Conservation (phyloP, 768 basidiomycete genomes). For the Kwoniella dendrophila region DNA sequence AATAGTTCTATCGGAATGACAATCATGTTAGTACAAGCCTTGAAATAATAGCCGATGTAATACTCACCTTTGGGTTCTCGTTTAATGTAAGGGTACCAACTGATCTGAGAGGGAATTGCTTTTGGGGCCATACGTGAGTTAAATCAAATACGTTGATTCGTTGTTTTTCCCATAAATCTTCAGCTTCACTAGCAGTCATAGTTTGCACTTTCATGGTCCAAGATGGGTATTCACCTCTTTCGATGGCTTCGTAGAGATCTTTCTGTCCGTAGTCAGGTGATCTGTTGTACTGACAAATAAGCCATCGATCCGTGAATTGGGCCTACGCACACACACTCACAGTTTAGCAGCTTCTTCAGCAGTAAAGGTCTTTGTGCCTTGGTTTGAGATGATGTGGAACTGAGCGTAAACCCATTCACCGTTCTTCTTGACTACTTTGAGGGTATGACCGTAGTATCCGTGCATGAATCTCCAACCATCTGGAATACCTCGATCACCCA, state of each 20-base stretch:
- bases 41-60: not conserved
- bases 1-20: constrained; percentile 54
- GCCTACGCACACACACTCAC: constrained; percentile 4
- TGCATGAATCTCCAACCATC: constrained; percentile 73
- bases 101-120: constrained; percentile 56
- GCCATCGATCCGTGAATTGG: too few relatives aligned
- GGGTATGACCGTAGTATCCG: constrained; percentile 72
- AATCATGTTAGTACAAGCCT: not conserved
- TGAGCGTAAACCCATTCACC: constrained; percentile 56
- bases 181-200: constrained; percentile 89
- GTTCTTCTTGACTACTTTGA: constrained; percentile 55
- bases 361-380: constrained; percentile 67
- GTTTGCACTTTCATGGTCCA: constrained; percentile 66
- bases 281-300: too few relatives aligned
- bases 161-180: constrained; percentile 67
- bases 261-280: constrained; percentile 57
- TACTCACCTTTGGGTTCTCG: constrained; percentile 54
- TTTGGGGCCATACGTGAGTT: constrained; percentile 56
- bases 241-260: constrained; percentile 59
- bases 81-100: constrained; percentile 58
- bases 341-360: constrained; percentile 62
- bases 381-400: constrained; percentile 56
- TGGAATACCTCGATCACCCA: constrained; percentile 59
- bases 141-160: constrained; percentile 63
- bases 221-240: constrained; percentile 50